Evolutionary conservation across 2,329 filamentous ascomycete genomes (phyloP), one percentile per base, ranked within the genome.

Genomic region (Acrodontium crateriforme): DNA sequence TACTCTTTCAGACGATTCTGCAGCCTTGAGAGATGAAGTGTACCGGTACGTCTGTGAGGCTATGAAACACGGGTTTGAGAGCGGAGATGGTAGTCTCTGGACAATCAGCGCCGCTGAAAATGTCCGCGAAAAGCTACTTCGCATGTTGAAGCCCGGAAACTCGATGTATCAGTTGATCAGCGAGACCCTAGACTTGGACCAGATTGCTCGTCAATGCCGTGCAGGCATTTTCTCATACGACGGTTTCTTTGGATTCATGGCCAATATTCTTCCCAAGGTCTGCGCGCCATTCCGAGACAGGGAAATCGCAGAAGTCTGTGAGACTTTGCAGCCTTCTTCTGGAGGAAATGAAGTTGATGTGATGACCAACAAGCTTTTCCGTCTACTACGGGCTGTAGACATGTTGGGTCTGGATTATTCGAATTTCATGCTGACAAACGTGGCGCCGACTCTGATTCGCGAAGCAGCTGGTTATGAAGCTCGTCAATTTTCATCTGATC

Each of bases 211-310:
- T 21, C 77, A 85, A 39, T 81, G 80, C 44, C 60, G 61, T 7
- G 65, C 73, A 30, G 79, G 80, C 9, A 71, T 70, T 27, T 87
- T 87, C 49, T 85, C 80, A 0, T 85, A 85, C 39, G 74, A 79
- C 39, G 77, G 73, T 33, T 85, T 87, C 54, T 87, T 87, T 47
- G 59, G 65, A 2, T 78, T 81, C 37, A 81, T 87, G 65, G 73
- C 71, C 2, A 69, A 70, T 2, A 65, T 89, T 25, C 60, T 89
- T 26, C 80, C 80, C 5, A 80, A 80, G 47, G 68, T 89, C 9
- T 87, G 81, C 43, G 81, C 81, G 0, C 81, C 81, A 0, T 74
- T 81, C 46, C 67, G 81, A n/a, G 81, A 89, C 45, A 71, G 70
- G 3, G 74, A 83, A 47, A 76, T 83, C 32, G 76, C 78, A 47